A percentile compares a stretch with the other conserved stretches of the same genome.
Conservation (phyloP, 2,329 filamentous ascomycete genomes). For the Fusarium sp. region DNA sequence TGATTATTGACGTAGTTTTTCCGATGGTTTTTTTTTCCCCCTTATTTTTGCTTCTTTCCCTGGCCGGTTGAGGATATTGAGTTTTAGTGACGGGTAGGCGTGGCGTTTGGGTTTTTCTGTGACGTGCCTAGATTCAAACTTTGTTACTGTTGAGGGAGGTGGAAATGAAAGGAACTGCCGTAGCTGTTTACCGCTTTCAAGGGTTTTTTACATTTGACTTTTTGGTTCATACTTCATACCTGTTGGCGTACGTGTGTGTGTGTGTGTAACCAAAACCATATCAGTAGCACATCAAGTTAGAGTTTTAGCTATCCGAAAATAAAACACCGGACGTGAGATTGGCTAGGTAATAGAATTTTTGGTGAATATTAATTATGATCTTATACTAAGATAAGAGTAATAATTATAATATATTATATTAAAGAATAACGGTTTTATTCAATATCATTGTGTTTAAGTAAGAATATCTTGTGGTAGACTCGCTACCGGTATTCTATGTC, state of each 20-base stretch:
- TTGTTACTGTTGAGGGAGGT: constrained; percentile 10
- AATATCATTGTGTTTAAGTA: too few relatives aligned
- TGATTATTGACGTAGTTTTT: neutral
- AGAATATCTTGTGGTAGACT: too few relatives aligned
- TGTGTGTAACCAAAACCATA: neutral
- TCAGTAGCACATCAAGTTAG: neutral
- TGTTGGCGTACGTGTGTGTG: neutral
- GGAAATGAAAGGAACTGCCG: constrained; percentile 8
- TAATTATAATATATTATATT: too few relatives aligned
- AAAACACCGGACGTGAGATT: too few relatives aligned
- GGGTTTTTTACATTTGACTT: neutral
- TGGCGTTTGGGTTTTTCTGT: constrained; percentile 30
- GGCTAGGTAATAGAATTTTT: too few relatives aligned
- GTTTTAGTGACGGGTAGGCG: constrained; percentile 3
- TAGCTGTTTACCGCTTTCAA: neutral
- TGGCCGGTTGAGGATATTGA: constrained; percentile 1
- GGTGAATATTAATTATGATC: too few relatives aligned
- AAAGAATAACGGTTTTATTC: too few relatives aligned
- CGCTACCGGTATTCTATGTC: too few relatives aligned
- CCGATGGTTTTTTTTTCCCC: neutral
- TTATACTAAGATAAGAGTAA: too few relatives aligned
- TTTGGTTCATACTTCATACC: neutral
- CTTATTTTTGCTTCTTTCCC: neutral
- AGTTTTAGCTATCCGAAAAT: neutral
- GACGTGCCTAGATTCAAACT: constrained; percentile 9